Percentiles rank a stretch among this genome's conserved stretches.
phyloP scores from a whole-genome alignment of 2,329 filamentous ascomycete species.

The Botrytis medusae region DNA sequence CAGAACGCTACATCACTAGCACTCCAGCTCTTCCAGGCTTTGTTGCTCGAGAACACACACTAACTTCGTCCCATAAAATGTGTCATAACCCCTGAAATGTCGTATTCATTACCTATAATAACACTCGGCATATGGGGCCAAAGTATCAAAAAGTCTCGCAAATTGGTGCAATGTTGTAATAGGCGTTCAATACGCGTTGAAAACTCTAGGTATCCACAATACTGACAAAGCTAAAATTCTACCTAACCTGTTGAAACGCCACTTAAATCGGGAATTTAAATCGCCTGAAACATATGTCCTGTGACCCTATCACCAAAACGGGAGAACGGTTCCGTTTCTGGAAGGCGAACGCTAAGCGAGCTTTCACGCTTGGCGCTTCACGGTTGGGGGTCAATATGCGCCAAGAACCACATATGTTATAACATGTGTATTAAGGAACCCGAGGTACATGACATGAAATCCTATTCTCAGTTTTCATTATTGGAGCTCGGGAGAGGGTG shows the following conservation, averaged over 20 bases:
- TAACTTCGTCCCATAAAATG: not conserved
- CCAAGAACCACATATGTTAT: not conserved
- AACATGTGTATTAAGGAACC: not conserved
- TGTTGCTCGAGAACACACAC: not conserved
- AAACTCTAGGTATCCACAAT: not conserved
- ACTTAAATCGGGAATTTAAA: not conserved
- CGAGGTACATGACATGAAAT: not conserved
- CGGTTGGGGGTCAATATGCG: not conserved
- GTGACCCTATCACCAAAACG: not conserved
- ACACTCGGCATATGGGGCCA: not conserved
- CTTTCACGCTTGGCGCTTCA: not conserved
- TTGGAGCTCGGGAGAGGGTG: not conserved
- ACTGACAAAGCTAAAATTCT: not conserved
- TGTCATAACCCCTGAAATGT: not conserved
- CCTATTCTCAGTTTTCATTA: not conserved
- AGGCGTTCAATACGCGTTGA: not conserved
- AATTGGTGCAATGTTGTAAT: too few relatives aligned
- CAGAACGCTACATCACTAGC: not conserved
- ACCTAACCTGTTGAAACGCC: not conserved
- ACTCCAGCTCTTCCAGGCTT: not conserved
- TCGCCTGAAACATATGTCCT: not conserved
- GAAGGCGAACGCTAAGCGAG: not conserved
- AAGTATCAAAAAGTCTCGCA: not conserved
- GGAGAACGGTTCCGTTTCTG: not conserved
- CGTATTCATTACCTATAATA: not conserved